These are phyloP conservation scores for Chlamydomonas incerta DNA, from an alignment of 139 green algal species.

Conservation along the genomic window DNA sequence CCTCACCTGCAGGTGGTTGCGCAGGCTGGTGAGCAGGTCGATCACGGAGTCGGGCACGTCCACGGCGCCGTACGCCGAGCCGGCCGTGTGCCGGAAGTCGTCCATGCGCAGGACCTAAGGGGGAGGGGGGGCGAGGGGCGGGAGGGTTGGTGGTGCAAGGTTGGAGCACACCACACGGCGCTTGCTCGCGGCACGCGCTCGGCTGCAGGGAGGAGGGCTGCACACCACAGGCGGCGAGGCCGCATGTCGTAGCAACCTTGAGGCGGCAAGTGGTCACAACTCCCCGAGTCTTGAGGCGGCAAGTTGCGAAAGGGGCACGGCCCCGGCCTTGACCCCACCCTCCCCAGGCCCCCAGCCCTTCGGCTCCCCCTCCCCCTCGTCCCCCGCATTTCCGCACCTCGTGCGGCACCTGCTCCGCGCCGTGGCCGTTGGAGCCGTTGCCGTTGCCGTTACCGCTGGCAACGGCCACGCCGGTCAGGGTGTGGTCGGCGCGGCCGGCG, in stretches of 20 bases:
- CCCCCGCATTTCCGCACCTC: neutral
- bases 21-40: slow-evolving; percentile 80
- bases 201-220: too few relatives aligned
- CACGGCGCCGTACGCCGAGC: slow-evolving; percentile 68
- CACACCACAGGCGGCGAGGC: too few relatives aligned
- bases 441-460: slow-evolving; percentile 29
- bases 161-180: too few relatives aligned
- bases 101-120: slow-evolving; percentile 32
- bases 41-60: slow-evolving; percentile 79
- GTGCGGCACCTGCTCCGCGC: neutral
- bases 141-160: neutral
- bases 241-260: too few relatives aligned
- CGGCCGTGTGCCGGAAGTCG: slow-evolving; percentile 56
- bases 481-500: slow-evolving; percentile 61
- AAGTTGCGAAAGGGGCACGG: too few relatives aligned
- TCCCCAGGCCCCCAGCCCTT: neutral
- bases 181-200: too few relatives aligned
- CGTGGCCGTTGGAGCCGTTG: slow-evolving; percentile 9
- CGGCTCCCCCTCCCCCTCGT: too few relatives aligned
- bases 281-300: too few relatives aligned
- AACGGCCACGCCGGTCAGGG: neutral
- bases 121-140: neutral
- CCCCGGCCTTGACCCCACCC: too few relatives aligned
- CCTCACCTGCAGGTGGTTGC: slow-evolving; percentile 66
- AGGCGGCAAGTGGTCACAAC: too few relatives aligned